phyloP scores from a whole-genome alignment of 2,329 filamentous ascomycete genomes.

The Graphilbum fragrans region DNA sequence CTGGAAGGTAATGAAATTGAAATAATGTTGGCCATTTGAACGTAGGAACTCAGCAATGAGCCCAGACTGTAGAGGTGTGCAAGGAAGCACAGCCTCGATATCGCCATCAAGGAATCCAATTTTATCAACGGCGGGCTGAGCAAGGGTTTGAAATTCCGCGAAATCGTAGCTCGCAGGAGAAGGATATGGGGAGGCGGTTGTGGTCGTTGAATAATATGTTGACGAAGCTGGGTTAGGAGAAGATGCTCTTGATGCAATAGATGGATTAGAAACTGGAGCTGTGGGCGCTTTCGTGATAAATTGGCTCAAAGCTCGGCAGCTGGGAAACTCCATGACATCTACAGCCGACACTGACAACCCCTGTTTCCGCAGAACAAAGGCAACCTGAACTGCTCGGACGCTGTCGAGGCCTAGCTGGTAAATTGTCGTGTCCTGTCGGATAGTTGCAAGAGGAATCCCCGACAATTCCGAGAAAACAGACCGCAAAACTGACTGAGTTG shows the following conservation, averaged over 20 bases:
- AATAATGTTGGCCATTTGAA: conserved; percentile 56
- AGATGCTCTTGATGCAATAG: background rate
- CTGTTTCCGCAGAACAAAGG: conserved; percentile 48
- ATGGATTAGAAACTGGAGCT: background rate
- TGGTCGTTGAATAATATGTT: background rate
- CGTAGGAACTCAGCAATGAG: conserved; percentile 66
- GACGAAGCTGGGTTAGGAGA: conserved; percentile 1
- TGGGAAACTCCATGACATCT: conserved; percentile 59
- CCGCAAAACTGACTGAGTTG: conserved; percentile 39
- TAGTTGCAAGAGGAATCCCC: conserved; percentile 30
- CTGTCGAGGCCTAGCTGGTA: conserved; percentile 87
- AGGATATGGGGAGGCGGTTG: background rate
- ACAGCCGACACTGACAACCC: conserved; percentile 50
- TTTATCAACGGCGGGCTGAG: conserved; percentile 17
- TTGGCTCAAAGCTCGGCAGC: conserved; percentile 15
- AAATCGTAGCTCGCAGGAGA: conserved; percentile 22
- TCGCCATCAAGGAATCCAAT: conserved; percentile 6
- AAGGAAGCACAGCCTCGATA: conserved; percentile 56
- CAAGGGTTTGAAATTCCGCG: conserved; percentile 18
- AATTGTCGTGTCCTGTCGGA: conserved; percentile 56
- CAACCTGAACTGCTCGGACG: conserved; percentile 74
- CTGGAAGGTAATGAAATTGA: conserved; percentile 56
- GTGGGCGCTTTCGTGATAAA: conserved; percentile 1
- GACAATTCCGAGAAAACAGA: conserved; percentile 47
- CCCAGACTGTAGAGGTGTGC: conserved; percentile 66